Evolutionary conservation across 2,329 filamentous ascomycete species (phyloP).

Genomic region (Xylaria sp.): DNA sequence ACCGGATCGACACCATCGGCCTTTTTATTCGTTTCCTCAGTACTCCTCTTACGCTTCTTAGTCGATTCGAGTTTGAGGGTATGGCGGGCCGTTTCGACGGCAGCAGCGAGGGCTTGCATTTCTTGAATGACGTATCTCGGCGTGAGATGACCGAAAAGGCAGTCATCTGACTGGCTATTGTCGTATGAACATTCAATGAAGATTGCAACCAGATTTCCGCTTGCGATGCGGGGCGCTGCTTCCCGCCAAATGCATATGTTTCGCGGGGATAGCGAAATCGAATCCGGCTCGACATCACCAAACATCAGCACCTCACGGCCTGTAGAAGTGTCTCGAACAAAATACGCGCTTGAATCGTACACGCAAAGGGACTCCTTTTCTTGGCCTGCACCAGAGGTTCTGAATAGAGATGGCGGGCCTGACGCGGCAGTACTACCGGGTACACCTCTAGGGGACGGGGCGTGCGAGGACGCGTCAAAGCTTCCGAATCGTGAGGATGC

Average conservation of each 20-base stretch:
- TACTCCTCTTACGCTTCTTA: conserved; percentile 73
- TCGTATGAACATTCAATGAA: conserved; percentile 98
- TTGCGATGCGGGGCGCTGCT: conserved; percentile 84
- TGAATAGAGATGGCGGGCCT: conserved; percentile 42
- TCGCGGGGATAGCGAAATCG: conserved; percentile 80
- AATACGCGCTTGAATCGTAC: conserved; percentile 91
- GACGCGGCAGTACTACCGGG: conserved; percentile 44
- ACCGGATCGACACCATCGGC: conserved; percentile 34
- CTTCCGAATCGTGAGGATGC: conserved; percentile 62
- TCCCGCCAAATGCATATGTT: conserved; percentile 88
- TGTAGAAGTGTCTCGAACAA: conserved; percentile 79
- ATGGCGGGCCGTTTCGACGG: conserved; percentile 69
- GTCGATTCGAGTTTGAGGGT: conserved; percentile 58
- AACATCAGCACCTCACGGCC: conserved; percentile 88
- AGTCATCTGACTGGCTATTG: conserved; percentile 78
- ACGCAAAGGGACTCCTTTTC: conserved; percentile 69
- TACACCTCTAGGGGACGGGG: conserved; percentile 41
- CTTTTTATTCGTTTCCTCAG: conserved; percentile 46
- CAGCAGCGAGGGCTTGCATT: conserved; percentile 74
- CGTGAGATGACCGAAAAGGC: conserved; percentile 88
- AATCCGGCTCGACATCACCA: conserved; percentile 94
- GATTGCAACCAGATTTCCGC: conserved; percentile 78
- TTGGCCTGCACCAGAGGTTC: conserved; percentile 46
- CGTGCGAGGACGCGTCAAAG: conserved; percentile 54
- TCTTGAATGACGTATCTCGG: conserved; percentile 86